Base-by-base conservation (phyloP, 371 early-diverging fungal species). In the Apophysomyces trapeziformis region DNA sequence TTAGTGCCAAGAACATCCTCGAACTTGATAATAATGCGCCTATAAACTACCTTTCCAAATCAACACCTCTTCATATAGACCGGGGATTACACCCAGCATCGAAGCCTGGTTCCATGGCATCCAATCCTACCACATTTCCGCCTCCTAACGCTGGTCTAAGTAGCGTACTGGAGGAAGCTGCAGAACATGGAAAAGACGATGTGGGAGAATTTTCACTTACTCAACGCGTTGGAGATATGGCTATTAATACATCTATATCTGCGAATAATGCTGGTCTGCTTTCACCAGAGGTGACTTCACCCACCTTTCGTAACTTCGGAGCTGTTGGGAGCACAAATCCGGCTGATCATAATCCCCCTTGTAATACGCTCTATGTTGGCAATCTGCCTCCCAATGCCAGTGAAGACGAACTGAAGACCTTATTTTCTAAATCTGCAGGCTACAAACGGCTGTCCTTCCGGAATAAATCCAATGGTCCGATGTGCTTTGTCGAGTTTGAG, bases 281-380 rank as follows among this genome's bases (percentile, higher is more conserved):
- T 12, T 60, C 68, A 18, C 66, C 3, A 12, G 66, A 62, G 8
- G 46, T 66, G 26, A 66, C 70, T 21, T 66, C 63, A 5, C 70
- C 70, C 2, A 70, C 47, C 57, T 65, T 58, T n/a, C 61, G 65
- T 8, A 69, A 57, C 18, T 67, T 67, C 57, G 70, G 64, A 7
- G 12, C 63, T 58, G 7, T 60, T n/a, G 67, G 71, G 12, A 60
- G 60, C 18, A 67, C 78, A 7, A 90, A 90, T 69, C 84, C 87
- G 9, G 89, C 85, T 45, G 96, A 95, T 75, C 93, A 94, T 71
- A 95, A 97, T 73, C 96, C 96, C n/a, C 96, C 96, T 2, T 96
- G 98, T 82, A 97, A 96, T 73, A 96, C 96, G 4, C 82, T 96
- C n/a, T 96, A 96, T 73, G 95, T 97, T n/a, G 96, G 96, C 46